Conservation (phyloP, 169 alveolate species). For the Cardiosporidium cionae region DNA sequence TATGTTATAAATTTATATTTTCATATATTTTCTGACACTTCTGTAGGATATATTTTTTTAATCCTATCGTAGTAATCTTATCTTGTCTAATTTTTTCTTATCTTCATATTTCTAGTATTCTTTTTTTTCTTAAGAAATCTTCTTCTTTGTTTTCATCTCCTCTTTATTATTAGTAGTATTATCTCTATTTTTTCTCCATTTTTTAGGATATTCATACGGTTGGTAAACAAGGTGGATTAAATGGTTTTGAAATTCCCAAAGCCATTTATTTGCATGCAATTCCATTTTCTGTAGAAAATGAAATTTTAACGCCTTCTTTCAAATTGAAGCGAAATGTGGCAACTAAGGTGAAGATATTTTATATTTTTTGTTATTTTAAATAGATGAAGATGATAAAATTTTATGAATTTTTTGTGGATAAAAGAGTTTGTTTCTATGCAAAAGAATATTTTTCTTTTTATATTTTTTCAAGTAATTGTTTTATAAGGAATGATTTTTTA, state of each 20-base stretch:
- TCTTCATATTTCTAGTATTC: neutral
- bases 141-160: neutral
- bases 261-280: constrained; percentile 10
- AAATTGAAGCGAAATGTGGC: constrained; percentile 33
- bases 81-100: neutral
- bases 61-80: too few relatives aligned
- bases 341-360: too few relatives aligned
- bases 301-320: constrained; percentile 36
- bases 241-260: constrained; percentile 25
- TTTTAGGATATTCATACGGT: constrained; percentile 14
- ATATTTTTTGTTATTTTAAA: too few relatives aligned
- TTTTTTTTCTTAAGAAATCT: neutral
- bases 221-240: constrained; percentile 15
- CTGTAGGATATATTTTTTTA: too few relatives aligned
- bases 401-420: too few relatives aligned
- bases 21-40: too few relatives aligned
- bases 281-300: constrained; percentile 40
- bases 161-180: neutral
- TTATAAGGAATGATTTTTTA: too few relatives aligned
- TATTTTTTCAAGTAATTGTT: too few relatives aligned
- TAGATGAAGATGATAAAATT: too few relatives aligned
- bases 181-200: neutral
- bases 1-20: too few relatives aligned
- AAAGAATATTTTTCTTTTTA: too few relatives aligned
- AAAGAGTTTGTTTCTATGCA: too few relatives aligned